phyloP scores from a whole-genome alignment of 176 grass and related monocot genomes.

The Elaeis guineensis region DNA sequence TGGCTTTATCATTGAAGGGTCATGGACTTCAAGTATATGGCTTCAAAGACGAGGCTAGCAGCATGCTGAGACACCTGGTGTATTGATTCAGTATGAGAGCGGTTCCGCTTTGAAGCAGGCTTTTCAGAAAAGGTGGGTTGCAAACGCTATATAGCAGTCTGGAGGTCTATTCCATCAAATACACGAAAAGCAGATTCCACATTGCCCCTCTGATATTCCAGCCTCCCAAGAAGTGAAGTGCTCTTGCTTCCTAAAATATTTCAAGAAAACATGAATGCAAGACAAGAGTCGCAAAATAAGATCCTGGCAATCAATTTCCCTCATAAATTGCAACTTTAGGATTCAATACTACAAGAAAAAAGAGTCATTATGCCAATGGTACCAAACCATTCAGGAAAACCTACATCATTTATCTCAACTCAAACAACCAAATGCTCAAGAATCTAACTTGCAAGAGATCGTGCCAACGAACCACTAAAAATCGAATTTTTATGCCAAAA shows the following conservation, averaged over 20 bases:
- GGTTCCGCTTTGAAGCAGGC: constrained; percentile 39
- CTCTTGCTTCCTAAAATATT: constrained; percentile 78
- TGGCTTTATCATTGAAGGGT: constrained; percentile 71
- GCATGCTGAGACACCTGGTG: constrained; percentile 77
- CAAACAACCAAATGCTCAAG: no score
- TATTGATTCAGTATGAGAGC: constrained; percentile 39
- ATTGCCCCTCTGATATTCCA: constrained; percentile 96
- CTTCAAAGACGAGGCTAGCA: constrained; percentile 91
- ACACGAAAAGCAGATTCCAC: constrained; percentile 84
- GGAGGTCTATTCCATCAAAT: constrained; percentile 89
- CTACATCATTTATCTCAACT: no score
- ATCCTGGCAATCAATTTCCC: no score
- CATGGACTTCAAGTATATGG: constrained; percentile 97
- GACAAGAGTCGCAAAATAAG: background rate
- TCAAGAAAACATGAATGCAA: background rate
- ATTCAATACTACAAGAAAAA: no score
- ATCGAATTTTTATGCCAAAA: background rate
- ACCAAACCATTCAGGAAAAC: no score
- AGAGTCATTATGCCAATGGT: no score
- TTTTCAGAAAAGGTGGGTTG: constrained; percentile 68
- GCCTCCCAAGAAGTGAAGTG: constrained; percentile 70
- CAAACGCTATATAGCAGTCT: constrained; percentile 78
- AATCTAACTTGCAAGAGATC: background rate
- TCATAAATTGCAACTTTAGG: no score
- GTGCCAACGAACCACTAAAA: constrained; percentile 5